Evolutionary conservation across 257 asterid species (phyloP), one percentile per base, ranked within the genome.

Genomic region (Capsicum pubescens): DNA sequence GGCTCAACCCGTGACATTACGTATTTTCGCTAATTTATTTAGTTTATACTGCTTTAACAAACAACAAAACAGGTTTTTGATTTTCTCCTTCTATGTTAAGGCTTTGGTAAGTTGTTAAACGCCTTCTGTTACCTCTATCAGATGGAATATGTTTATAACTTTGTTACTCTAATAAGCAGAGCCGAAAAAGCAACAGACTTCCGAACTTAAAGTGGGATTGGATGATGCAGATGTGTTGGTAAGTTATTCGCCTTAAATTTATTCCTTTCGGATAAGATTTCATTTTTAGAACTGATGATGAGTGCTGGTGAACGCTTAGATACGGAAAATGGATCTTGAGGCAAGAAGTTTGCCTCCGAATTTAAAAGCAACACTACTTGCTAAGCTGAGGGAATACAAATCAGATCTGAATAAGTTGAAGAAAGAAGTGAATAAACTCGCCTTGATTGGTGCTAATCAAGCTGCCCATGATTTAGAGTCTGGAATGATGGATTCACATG

Each of bases 301-400:
- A 9, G 5, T 71, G 72, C 58, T 79, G 46, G 59, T 83, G 83
- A 82, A 85, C 56, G 6, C 9, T 87, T 82, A 95, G 99, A 94
- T 94, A 64, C 92, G 95, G 17, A 95, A 95, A 89, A 93, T 95
- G 99, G 98, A 94, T 86, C 97, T 95, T 12, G 99, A 95, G 88
- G 98, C 98, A 39, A 91, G 99, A 88, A 95, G 99, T 89, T 88
- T 95, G 93, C 97, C 90, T 83, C 95, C 99, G 1, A 92, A 93
- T 87, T 80, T 88, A 85, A 97, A 95, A 86, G 98, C 97, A 84
- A 91, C 91, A 59, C 86, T 94, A 17, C 99, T 97, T 88, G 98
- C 99, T 44, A 97, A 97, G 91, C 90, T 97, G 48, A 90, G 99
- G 88, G 99, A 95, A 88, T 95, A 97, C 84, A 97, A 97, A 88